phyloP scores from a whole-genome alignment of 371 early-diverging fungal genomes.

The Mucor circinelloides region DNA sequence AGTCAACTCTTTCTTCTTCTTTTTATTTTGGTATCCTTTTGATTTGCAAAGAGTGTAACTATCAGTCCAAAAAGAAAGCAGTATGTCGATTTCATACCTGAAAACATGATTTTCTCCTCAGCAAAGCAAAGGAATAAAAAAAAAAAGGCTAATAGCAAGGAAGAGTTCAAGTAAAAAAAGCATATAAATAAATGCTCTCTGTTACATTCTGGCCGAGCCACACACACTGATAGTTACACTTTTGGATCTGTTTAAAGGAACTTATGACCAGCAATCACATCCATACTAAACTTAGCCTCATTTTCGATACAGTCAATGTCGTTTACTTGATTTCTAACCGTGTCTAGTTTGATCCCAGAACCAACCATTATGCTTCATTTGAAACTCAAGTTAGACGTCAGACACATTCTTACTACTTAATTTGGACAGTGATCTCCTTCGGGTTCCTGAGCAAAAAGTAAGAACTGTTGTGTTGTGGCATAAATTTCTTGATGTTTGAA shows the following conservation, averaged over 20 bases:
- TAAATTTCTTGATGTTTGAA: too few relatives aligned
- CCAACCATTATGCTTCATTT: too few relatives aligned
- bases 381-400: too few relatives aligned
- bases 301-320: neutral
- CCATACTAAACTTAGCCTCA: neutral
- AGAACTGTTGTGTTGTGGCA: too few relatives aligned
- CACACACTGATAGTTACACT: neutral
- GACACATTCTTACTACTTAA: too few relatives aligned
- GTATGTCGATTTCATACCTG: neutral
- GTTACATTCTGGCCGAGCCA: slow-evolving; percentile 11
- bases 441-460: too few relatives aligned
- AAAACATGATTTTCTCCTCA: neutral
- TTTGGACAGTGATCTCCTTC: too few relatives aligned
- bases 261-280: neutral
- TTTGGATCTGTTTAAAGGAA: neutral
- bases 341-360: too few relatives aligned
- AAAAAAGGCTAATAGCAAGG: neutral
- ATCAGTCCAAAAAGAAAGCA: neutral
- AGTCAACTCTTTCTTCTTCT: neutral
- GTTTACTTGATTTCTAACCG: too few relatives aligned
- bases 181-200: neutral
- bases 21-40: neutral
- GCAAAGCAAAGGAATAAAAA: neutral
- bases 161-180: neutral
- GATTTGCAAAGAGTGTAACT: neutral